These are phyloP conservation scores for Cylindrotheca fusiformis DNA, from an alignment of 108 stramenopile species.

Conservation along the genomic window DNA sequence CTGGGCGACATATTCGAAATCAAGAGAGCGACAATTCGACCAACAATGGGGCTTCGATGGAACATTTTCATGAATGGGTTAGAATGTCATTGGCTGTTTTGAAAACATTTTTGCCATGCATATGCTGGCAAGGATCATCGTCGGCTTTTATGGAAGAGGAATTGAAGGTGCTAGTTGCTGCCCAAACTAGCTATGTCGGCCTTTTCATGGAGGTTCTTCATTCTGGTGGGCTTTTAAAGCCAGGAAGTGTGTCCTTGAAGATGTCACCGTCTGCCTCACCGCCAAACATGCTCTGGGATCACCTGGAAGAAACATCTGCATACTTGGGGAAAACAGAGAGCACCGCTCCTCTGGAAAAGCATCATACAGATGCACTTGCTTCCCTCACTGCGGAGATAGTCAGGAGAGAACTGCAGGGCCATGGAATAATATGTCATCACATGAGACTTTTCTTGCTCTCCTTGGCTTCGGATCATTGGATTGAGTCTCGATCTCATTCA, in stretches of 20 bases:
- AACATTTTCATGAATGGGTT: conserved; percentile 41
- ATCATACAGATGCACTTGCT: conserved; percentile 13
- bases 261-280: conserved; percentile 39
- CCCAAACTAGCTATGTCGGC: conserved; percentile 33
- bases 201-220: conserved; percentile 40
- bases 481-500: conserved; percentile 26
- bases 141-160: conserved; percentile 39
- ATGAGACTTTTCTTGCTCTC: conserved; percentile 41
- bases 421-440: conserved; percentile 44
- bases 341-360: conserved; percentile 2
- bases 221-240: conserved; percentile 30
- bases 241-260: conserved; percentile 40
- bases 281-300: conserved; percentile 47
- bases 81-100: conserved; percentile 29
- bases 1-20: conserved; percentile 25
- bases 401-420: conserved; percentile 30
- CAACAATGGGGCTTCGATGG: conserved; percentile 7
- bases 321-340: conserved; percentile 19
- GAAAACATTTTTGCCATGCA: conserved; percentile 29
- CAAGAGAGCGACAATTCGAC: conserved; percentile 3
- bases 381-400: conserved; percentile 32
- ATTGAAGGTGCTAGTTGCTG: conserved; percentile 32
- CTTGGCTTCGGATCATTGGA: conserved; percentile 50
- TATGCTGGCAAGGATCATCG: conserved; percentile 16
- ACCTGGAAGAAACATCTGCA: conserved; percentile 36